Base-by-base conservation (phyloP, 208 protist genomes). In the Trypanosoma cruzi region DNA sequence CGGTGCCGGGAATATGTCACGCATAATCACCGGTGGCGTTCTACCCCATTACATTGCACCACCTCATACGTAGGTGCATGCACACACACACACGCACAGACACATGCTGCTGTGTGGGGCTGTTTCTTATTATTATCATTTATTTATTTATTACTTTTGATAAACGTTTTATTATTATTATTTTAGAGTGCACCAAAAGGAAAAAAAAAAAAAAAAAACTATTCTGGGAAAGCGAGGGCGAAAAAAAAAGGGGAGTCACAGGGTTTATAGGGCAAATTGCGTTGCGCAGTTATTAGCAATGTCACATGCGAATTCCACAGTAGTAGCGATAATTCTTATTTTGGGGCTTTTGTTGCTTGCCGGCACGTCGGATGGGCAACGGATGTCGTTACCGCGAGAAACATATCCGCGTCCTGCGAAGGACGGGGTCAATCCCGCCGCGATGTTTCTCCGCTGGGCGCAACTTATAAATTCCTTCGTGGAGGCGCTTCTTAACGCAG, bases 401-500 rank as follows among this genome's bases (percentile, higher is more conserved):
- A 18, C 16, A 24, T 18, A 11, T 28, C 18, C 2, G 48, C 18
- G 48, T 18, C 4, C 5, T 13, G n/a, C 29, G 24, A 26, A 61
- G 10, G 20, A 46, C n/a, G 11, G 24, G 32, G 0, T 13, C 29
- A 32, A 49, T 16, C 3, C 24, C 24, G 34, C 36, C 24, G 16
- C 32, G 14, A 67, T 36, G 42, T 48, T 64, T 64, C 16, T 71
- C 37, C 32, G 20, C 20, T 32, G 36, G 42, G 55, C 44, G 11
- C 57, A 64, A 57, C 1, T 24, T 46, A 20, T 71, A 18, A 71
- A 26, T 36, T 56, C 56, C 0, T 34, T 70, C 24, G 31, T 54
- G 28, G 64, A 70, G 54, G 4, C 2, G 5, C 1, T 60, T 50
- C 0, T 70, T 28, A 22, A 58, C 10, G 11, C 31, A 24, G 62